phyloP scores from a whole-genome alignment of 2,329 filamentous ascomycete genomes.

The Knufia fluminis region DNA sequence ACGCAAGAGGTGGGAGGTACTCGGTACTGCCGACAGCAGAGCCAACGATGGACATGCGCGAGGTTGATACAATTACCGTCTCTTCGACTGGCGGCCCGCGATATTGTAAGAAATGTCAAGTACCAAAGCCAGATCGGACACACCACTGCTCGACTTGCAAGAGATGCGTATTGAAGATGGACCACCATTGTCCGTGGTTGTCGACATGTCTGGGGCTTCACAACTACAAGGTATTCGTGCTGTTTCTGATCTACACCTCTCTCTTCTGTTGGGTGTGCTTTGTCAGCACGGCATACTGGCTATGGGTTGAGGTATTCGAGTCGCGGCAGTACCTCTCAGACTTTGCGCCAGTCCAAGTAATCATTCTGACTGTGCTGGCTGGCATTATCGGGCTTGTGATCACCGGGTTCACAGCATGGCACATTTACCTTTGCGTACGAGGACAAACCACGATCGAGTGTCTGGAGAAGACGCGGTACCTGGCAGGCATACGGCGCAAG shows the following conservation, averaged over 20 bases:
- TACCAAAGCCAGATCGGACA: constrained; percentile 84
- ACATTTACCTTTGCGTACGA: constrained; percentile 67
- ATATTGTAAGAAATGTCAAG: constrained; percentile 96
- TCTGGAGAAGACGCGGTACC: constrained; percentile 88
- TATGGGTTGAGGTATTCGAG: constrained; percentile 71
- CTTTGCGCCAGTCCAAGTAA: constrained; percentile 80
- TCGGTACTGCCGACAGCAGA: constrained; percentile 70
- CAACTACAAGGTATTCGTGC: constrained; percentile 91
- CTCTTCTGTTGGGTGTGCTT: constrained; percentile 79
- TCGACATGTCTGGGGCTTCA: constrained; percentile 87
- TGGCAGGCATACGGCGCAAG: constrained; percentile 65
- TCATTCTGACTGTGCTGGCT: constrained; percentile 74
- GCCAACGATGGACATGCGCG: constrained; percentile 30
- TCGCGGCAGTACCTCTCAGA: constrained; percentile 59
- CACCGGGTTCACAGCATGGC: constrained; percentile 83
- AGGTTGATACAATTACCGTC: constrained; percentile 75
- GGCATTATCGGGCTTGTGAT: constrained; percentile 89
- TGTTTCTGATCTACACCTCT: constrained; percentile 84
- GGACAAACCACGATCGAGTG: constrained; percentile 94
- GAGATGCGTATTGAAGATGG: constrained; percentile 96
- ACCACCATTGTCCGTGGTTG: constrained; percentile 97
- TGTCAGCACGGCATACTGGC: constrained; percentile 66
- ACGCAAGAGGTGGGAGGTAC: constrained; percentile 44
- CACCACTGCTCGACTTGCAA: constrained; percentile 96
- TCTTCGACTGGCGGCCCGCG: constrained; percentile 79